Percentiles rank a stretch among this genome's conserved stretches.
Evolutionary conservation across 495 filamentous ascomycete genomes (phyloP).

Genomic region (Elasticomyces elasticus): DNA sequence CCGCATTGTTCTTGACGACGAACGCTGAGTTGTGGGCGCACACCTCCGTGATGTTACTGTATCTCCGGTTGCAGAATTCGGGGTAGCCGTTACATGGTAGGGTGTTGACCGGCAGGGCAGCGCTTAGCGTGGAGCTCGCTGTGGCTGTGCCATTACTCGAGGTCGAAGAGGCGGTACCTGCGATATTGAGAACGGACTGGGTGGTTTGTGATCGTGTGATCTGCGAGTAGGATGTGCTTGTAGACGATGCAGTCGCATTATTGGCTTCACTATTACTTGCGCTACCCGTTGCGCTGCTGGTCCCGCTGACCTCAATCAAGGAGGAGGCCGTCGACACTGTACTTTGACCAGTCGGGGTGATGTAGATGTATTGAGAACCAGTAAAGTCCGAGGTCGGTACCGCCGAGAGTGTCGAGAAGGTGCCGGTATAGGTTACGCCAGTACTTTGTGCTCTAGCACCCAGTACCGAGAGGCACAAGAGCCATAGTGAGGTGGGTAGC

Average conservation of each 20-base stretch:
- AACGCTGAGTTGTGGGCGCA: conserved; percentile 87
- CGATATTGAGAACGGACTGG: background rate
- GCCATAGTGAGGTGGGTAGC: conserved; percentile 13
- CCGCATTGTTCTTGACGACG: conserved; percentile 53
- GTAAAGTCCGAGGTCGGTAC: conserved; percentile 13
- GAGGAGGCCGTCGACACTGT: background rate
- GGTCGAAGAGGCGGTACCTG: conserved; percentile 11
- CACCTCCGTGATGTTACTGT: conserved; percentile 82
- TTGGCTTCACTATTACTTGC: background rate
- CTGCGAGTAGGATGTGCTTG: background rate
- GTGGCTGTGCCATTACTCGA: background rate
- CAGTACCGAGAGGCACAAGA: conserved; percentile 12
- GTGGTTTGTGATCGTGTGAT: background rate
- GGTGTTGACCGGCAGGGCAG: conserved; percentile 27
- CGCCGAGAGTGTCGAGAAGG: conserved; percentile 8
- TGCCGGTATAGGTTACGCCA: conserved; percentile 5
- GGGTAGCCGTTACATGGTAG: conserved; percentile 73
- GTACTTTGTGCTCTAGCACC: conserved; percentile 8
- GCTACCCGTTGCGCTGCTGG: background rate
- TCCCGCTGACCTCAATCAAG: background rate
- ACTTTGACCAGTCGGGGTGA: conserved; percentile 1
- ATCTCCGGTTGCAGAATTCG: conserved; percentile 73
- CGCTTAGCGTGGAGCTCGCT: conserved; percentile 2
- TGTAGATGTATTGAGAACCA: conserved; percentile 18
- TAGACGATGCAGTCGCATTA: background rate